These are phyloP conservation scores for Nannizzia gypsea DNA, from an alignment of 2,329 filamentous ascomycete species.

Conservation along the genomic window DNA sequence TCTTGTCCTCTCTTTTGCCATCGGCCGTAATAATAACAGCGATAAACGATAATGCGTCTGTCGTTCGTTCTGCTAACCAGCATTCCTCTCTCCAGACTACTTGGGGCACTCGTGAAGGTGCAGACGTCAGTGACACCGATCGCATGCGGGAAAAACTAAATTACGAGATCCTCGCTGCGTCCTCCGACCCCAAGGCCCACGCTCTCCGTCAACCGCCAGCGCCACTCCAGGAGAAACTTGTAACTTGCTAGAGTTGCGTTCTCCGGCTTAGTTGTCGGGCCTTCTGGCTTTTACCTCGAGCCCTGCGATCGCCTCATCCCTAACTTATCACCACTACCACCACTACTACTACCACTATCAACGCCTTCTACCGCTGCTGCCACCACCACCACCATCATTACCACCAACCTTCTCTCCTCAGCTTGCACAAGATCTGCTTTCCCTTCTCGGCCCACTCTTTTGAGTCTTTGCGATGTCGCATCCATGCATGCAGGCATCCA, in stretches of 20 bases:
- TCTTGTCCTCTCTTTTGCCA: too few species aligned
- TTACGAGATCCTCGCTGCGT: background rate
- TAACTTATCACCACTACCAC: background rate
- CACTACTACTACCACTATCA: background rate
- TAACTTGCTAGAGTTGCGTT: background rate
- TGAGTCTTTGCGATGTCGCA: constrained; percentile 1
- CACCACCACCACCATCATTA: background rate
- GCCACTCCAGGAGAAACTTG: background rate
- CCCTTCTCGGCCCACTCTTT: constrained; percentile 2
- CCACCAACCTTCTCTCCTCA: background rate
- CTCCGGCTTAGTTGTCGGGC: background rate
- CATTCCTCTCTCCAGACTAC: constrained; percentile 51
- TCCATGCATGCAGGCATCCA: constrained; percentile 4
- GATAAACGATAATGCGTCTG: too few species aligned
- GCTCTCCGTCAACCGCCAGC: background rate
- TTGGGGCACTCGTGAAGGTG: constrained; percentile 81
- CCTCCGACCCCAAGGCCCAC: background rate
- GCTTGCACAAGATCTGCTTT: background rate
- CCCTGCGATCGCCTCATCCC: background rate
- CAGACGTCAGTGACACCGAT: constrained; percentile 51
- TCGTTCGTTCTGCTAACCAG: too few species aligned
- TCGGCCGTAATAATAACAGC: background rate
- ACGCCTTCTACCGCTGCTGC: background rate
- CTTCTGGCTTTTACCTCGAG: too few species aligned
- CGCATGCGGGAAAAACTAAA: constrained; percentile 14